Base-by-base conservation (phyloP, 345 rosid species). In the Hirschfeldia incana region DNA sequence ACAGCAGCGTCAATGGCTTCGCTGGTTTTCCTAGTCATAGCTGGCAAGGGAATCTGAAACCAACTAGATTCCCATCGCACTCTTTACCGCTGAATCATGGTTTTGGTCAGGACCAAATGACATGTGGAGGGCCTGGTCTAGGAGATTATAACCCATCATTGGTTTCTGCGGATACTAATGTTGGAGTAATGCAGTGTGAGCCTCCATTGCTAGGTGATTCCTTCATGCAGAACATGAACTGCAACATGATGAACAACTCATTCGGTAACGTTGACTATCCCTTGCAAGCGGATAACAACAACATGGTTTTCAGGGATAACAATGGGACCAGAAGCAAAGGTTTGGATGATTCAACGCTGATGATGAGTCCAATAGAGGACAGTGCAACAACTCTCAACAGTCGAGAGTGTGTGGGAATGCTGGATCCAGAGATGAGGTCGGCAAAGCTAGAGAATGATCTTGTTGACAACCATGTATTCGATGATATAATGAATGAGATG, bases 401-500 rank as follows among this genome's bases (percentile, higher is more conserved):
- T 16, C 8, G 60, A 53, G 60, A 53, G 27, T 53, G 27, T 53
- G 27, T 81, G 8, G 89, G 79, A 37, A 80, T 74, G 60, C 46
- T 83, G 37, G 85, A 80, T 69, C 63, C 77, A 21, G 88, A 79
- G 77, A 60, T 78, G 80, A 86, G 82, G 80, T 78, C 84, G 8
- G 69, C 70, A 11, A 87, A 89, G 85, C 37, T 86, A 12, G 88
- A 82, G n/a, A 85, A 84, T 79, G 80, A 82, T 46, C 81, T 84
- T 69, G 63, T 71, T 12, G 67, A 33, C 29, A 86, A 88, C 30
- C 83, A 83, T 10, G 84, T 89, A 28, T 74, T 92, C 70, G 97
- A 91, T 71, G 97, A 90, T 63, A 83, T 95, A 17, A 80, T 89
- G 93, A 84, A 78, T 53, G 85, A 86, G 61, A 84, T 88, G 90